Conservation (phyloP, 129 eudicot species). For the Tanacetum coccineum region DNA sequence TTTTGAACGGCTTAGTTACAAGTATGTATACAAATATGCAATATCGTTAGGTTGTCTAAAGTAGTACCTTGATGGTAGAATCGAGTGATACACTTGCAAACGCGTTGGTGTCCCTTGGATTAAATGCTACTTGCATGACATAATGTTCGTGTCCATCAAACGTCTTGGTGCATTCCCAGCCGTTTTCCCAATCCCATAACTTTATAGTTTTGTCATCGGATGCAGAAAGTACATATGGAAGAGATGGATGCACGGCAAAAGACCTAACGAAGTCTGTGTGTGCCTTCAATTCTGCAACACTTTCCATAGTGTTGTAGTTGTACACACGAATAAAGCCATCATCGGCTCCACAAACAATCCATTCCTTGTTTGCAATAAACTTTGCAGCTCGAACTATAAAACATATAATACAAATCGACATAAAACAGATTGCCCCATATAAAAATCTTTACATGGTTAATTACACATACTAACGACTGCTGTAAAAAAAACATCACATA, state of each 20-base stretch:
- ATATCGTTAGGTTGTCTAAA: background rate
- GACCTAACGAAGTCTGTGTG: too few relatives aligned
- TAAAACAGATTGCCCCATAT: too few relatives aligned
- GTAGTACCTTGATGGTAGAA: slow-evolving; percentile 46
- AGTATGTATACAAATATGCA: too few relatives aligned
- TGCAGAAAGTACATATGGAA: slow-evolving; percentile 32
- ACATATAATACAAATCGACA: slow-evolving; percentile 19
- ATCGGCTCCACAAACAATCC: slow-evolving; percentile 53
- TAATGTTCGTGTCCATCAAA: slow-evolving; percentile 52
- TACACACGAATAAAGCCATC: slow-evolving; percentile 52
- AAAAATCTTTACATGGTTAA: too few relatives aligned
- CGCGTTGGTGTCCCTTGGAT: slow-evolving; percentile 35
- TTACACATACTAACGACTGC: too few relatives aligned
- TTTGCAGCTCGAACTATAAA: too few relatives aligned
- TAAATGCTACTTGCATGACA: slow-evolving; percentile 51
- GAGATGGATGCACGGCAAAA: too few relatives aligned
- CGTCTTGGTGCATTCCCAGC: slow-evolving; percentile 48
- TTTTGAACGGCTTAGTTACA: too few relatives aligned
- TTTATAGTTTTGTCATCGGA: slow-evolving; percentile 47
- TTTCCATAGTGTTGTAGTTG: slow-evolving; percentile 34
- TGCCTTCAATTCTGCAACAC: too few relatives aligned
- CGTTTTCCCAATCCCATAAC: slow-evolving; percentile 63
- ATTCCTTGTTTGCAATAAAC: slow-evolving; percentile 30
- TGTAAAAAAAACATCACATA: slow-evolving; percentile 13
- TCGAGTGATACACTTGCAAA: slow-evolving; percentile 45